Base-by-base conservation (phyloP, 768 basidiomycete species). In the Suillus cothurnatus region DNA sequence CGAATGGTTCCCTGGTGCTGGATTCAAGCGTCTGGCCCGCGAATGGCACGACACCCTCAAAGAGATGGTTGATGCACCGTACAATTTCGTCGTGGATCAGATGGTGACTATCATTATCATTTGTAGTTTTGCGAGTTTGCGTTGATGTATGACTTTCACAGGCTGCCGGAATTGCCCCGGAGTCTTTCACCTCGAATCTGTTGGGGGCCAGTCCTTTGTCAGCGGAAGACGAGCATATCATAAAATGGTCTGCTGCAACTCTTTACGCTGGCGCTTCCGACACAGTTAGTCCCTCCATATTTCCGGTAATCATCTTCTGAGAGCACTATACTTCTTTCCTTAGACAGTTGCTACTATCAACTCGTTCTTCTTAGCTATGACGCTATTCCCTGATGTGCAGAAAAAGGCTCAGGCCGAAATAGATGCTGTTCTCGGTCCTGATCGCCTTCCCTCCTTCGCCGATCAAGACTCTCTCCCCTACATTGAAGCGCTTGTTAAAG, bases 371-470 rank as follows among this genome's bases (percentile, higher is more conserved):
- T 17, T 8, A 36, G 39, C 17, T 5, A 28, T 71, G 28, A 31
- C 45, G 63, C 67, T 62, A 65, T 53, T 55, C n/a, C 2, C 88
- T 8, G 83, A 84, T 50, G 85, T 77, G 31, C 81, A 81, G 67
- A 83, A 79, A 72, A 88, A 84, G 72, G 88, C 88, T 15, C 88
- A 88, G 67, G 78, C 77, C 62, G 88, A 89, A 74, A 83, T 90
- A 66, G 88, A 89, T 71, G 72, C 80, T 45, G 81, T 89, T 12
- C 71, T 89, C 67, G 88, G 88, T 64, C 77, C 74, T 66, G 85
- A 87, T 69, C 81, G 88, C 65, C 82, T 89, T 34, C 88, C 88
- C 65, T 84, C 81, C 19, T 85, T 86, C 73, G 74, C 79, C 63
- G 88, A 89, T 74, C 85, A 87, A 26, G 78, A 81, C 31, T 72